Evolutionary conservation across 1,139 yeast species (phyloP), one percentile per base, ranked within the genome.

Genomic region (Keqinozyma sinolaborantium): DNA sequence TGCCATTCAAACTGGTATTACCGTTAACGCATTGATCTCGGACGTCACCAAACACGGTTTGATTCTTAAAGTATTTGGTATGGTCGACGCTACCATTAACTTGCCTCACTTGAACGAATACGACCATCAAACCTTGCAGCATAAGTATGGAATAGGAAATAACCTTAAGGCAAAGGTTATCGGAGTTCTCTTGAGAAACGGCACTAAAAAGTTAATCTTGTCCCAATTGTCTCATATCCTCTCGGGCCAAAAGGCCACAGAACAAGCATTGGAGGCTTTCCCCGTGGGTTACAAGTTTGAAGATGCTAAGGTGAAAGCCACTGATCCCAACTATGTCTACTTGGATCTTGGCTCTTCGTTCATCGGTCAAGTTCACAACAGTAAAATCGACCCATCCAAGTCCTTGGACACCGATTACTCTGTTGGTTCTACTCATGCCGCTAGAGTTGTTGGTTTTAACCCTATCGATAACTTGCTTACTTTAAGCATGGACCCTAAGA

Each of bases 1-100:
- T 44, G 76, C 95, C 3, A 71, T 90, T 23, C 73, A 83, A 27
- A 95, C 98, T 2, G 98, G 98, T 47, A 73, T 79, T 41, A 51
- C 82, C 13, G 87, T 90, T 4, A 87, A 85, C 40, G 85, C 90
- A 4, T 60, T 82, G 24, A 74, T 90, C 23, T 68, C 82, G 18
- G 79, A 77, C 12, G 72, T 80, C 6, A 56, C 72, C 21, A 55
- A 64, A n/a, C 60, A 73, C 25, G 97, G 97, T 40, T 54, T 79
- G n/a, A 56, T 65, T 11, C 64, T 77, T 34, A 83, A 79, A 48
- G 79, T 79, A 1, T 80, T 79, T 45, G 97, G 96, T 36, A 61
- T 84, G 39, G 74, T 84, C 14, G 79, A 80, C 42, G 95, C 81
- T 11, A 77, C 92, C 3, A 64, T 87, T 20, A 82, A 77, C 39